Evolutionary conservation across 345 rosid species (phyloP).

Genomic region (Brassica cretica): DNA sequence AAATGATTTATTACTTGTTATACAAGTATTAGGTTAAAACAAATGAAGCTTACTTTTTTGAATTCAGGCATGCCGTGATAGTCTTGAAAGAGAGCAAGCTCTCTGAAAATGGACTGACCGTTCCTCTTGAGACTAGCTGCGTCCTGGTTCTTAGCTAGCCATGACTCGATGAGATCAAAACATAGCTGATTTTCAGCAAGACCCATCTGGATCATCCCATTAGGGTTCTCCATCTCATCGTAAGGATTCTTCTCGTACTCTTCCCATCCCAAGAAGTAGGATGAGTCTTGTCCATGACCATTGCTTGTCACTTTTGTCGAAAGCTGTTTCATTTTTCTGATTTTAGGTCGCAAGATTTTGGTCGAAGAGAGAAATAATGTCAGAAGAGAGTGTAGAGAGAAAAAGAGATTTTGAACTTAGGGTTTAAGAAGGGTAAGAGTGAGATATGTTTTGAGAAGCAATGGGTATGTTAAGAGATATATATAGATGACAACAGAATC

Average conservation of each 20-base stretch:
- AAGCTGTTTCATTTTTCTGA: conserved; percentile 26
- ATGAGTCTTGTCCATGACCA: background rate
- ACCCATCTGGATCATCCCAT: background rate
- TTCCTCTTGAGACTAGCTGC: conserved; percentile 2
- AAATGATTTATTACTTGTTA: background rate
- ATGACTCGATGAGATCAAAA: background rate
- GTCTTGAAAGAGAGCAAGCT: conserved; percentile 3
- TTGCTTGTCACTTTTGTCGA: background rate
- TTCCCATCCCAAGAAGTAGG: conserved; percentile 1
- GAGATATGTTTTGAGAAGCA: conserved; percentile 30
- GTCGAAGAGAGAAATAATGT: conserved; percentile 2
- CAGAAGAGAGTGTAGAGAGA: conserved; percentile 10
- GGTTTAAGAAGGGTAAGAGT: background rate
- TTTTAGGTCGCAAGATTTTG: background rate
- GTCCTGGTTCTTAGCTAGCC: background rate
- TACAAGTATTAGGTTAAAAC: background rate
- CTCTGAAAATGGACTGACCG: background rate
- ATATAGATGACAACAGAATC: conserved; percentile 33
- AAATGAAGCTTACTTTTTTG: background rate
- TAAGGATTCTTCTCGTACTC: background rate
- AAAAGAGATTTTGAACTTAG: background rate
- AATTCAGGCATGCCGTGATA: background rate
- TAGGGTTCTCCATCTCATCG: background rate
- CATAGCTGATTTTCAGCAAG: background rate
- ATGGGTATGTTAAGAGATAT: conserved; percentile 25